Percentiles rank a stretch among this genome's conserved stretches.
These are phyloP conservation scores for Yarrowia porcina DNA, from an alignment of 805 yeast genomes.

Conservation along the genomic window DNA sequence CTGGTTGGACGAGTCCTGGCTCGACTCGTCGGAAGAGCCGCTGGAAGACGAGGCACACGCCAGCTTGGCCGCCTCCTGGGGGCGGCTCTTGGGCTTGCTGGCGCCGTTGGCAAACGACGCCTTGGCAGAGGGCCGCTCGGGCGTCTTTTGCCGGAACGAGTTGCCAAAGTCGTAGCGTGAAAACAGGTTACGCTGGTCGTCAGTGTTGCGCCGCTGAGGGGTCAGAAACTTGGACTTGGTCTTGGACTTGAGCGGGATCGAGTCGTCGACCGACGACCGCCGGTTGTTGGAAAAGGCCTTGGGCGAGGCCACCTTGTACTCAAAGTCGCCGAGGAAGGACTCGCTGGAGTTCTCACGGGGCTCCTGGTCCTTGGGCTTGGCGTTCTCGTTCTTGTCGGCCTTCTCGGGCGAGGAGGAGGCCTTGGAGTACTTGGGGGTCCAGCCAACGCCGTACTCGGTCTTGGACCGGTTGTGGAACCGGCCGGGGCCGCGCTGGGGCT, in stretches of 20 bases:
- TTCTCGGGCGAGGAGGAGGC: constrained; percentile 26
- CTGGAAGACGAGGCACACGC: neutral
- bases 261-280: constrained; percentile 14
- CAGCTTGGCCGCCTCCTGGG: neutral
- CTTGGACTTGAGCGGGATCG: constrained; percentile 9
- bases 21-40: constrained; percentile 13
- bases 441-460: constrained; percentile 22
- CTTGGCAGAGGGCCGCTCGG: constrained; percentile 2
- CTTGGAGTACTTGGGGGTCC: constrained; percentile 17
- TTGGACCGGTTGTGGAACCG: constrained; percentile 23
- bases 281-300: neutral
- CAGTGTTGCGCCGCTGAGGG: constrained; percentile 21
- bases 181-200: constrained; percentile 12
- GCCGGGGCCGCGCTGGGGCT: constrained; percentile 26
- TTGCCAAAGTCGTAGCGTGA: constrained; percentile 21
- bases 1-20: constrained; percentile 2
- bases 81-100: neutral
- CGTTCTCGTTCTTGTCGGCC: constrained; percentile 29
- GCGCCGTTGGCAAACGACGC: neutral
- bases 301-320: constrained; percentile 10
- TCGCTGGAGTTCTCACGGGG: neutral
- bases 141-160: constrained; percentile 19
- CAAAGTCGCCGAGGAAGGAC: constrained; percentile 13
- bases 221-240: constrained; percentile 1
- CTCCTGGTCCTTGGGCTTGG: constrained; percentile 28